These are phyloP conservation scores for Colletotrichum godetiae DNA, from an alignment of 2,329 filamentous ascomycete genomes.

Conservation along the genomic window DNA sequence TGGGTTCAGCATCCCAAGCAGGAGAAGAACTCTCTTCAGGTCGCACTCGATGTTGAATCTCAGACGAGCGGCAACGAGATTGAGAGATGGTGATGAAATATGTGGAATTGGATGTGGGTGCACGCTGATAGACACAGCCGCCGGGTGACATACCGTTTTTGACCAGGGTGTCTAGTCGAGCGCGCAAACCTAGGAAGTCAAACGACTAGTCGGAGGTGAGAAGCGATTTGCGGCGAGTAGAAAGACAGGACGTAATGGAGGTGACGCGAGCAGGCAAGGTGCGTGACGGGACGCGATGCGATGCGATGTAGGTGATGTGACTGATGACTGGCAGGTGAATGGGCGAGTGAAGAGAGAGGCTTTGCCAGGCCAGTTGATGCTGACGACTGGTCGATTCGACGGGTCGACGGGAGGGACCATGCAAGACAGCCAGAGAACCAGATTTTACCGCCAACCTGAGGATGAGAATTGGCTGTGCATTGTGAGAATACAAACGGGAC, in stretches of 20 bases:
- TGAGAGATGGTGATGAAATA: not conserved
- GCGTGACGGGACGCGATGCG: conserved; percentile 27
- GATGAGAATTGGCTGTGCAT: not conserved
- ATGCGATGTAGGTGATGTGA: conserved; percentile 27
- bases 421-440: not conserved
- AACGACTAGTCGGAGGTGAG: conserved; percentile 11
- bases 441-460: not conserved
- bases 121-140: conserved; percentile 27
- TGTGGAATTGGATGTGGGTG: not conserved
- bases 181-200: not conserved
- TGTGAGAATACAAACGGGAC: not conserved
- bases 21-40: not conserved
- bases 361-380: not conserved
- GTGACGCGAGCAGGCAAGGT: conserved; percentile 13
- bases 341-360: conserved; percentile 7
- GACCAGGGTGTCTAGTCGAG: conserved; percentile 20
- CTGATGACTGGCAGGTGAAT: conserved; percentile 11
- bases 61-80: conserved; percentile 5
- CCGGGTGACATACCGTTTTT: conserved; percentile 10
- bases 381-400: conserved; percentile 3
- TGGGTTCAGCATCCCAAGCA: conserved; percentile 8
- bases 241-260: not conserved
- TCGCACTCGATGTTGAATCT: not conserved
- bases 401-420: conserved; percentile 5
- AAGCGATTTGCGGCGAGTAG: conserved; percentile 5